These are phyloP conservation scores for Amanita pseudoporphyria DNA, from an alignment of 768 basidiomycete genomes.

Conservation along the genomic window DNA sequence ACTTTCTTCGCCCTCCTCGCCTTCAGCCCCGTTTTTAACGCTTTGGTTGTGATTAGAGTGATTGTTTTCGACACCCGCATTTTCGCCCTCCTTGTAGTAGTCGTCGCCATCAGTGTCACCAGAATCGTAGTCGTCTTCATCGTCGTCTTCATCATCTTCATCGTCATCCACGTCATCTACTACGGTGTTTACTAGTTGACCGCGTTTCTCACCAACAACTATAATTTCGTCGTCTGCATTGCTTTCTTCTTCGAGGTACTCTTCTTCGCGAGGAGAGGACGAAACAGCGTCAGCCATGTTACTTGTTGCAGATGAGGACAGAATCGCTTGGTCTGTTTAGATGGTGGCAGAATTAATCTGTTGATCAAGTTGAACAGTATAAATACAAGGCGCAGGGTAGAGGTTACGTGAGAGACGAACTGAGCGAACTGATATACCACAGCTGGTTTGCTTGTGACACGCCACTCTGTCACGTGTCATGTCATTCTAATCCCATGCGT, in stretches of 20 bases:
- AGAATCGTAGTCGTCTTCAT: not conserved
- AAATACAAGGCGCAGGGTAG: constrained; percentile 1
- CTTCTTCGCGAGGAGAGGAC: not conserved
- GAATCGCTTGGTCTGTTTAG: not conserved
- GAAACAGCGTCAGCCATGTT: not conserved
- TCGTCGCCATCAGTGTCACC: constrained; percentile 12
- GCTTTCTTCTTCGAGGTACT: not conserved
- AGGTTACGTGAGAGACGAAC: not conserved
- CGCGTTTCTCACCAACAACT: not conserved
- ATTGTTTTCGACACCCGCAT: constrained; percentile 10
- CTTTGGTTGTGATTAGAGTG: constrained; percentile 13
- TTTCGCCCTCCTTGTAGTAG: constrained; percentile 11
- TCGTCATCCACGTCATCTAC: not conserved
- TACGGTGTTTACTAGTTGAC: not conserved
- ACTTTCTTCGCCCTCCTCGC: constrained; percentile 17
- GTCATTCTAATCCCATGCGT: not conserved
- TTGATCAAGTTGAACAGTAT: not conserved
- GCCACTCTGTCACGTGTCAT: not conserved
- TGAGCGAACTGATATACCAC: not conserved
- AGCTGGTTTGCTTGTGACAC: not conserved
- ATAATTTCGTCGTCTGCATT: constrained; percentile 1
- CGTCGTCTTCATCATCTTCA: not conserved
- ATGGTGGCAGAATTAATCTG: not conserved
- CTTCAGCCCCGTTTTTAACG: constrained; percentile 10
- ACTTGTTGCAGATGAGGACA: not conserved